phyloP scores from a whole-genome alignment of 176 grass and related monocot genomes.

The Alopecurus myosuroides region DNA sequence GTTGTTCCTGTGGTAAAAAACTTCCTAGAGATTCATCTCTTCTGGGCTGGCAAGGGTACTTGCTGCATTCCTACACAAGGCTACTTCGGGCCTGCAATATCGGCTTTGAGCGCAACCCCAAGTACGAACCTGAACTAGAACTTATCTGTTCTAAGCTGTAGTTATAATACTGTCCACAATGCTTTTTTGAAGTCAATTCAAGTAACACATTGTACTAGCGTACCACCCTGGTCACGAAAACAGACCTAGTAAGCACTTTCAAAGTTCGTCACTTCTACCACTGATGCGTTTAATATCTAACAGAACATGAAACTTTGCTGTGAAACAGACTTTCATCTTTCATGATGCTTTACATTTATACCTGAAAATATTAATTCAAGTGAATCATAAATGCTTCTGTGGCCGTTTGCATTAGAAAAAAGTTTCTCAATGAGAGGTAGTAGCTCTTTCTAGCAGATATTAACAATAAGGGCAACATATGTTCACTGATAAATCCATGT shows the following conservation, averaged over 20 bases:
- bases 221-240: neutral
- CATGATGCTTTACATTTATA: neutral
- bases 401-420: neutral
- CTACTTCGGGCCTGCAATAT: conserved; percentile 66
- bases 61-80: conserved; percentile 70
- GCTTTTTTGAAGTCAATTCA: neutral
- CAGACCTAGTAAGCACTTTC: neutral
- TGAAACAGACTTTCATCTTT: neutral
- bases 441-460: neutral
- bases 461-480: neutral
- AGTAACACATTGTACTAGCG: neutral
- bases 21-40: conserved; percentile 90
- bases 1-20: conserved; percentile 55
- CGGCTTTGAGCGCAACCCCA: conserved; percentile 74
- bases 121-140: conserved; percentile 24
- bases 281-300: neutral
- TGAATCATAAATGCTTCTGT: neutral
- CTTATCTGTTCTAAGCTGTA: neutral
- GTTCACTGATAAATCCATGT: neutral
- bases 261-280: neutral
- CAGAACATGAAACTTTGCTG: conserved; percentile 1
- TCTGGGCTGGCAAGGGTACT: conserved; percentile 94
- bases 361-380: neutral
- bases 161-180: neutral
- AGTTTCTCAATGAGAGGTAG: neutral